These are phyloP conservation scores for Amniculicola lignicola DNA, from an alignment of 495 filamentous ascomycete genomes.

Conservation along the genomic window DNA sequence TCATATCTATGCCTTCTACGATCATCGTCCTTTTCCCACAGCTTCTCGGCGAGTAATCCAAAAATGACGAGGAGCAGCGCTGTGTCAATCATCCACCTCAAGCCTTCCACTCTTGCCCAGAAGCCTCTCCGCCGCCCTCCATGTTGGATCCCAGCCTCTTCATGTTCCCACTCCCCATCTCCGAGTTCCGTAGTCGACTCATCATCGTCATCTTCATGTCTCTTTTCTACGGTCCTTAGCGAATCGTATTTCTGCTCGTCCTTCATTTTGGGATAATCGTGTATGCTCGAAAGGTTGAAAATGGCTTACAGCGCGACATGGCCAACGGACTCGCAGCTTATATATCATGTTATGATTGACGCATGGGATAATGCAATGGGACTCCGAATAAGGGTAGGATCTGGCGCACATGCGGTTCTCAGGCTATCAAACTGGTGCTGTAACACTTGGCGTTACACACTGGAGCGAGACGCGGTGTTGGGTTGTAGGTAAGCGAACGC, in stretches of 20 bases:
- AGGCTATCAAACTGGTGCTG: too few species aligned
- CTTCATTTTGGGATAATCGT: too few species aligned
- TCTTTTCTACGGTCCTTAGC: conserved; percentile 10
- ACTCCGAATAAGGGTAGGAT: too few species aligned
- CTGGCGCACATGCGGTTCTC: too few species aligned
- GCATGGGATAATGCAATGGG: too few species aligned
- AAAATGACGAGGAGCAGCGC: conserved; percentile 15
- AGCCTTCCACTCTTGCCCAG: conserved; percentile 10
- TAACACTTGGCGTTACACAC: too few species aligned
- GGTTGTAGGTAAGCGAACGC: too few species aligned
- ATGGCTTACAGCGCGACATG: too few species aligned
- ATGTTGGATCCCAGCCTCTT: neutral
- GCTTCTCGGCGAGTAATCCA: conserved; percentile 19
- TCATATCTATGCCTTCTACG: conserved; percentile 13
- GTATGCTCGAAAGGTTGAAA: too few species aligned
- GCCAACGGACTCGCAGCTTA: too few species aligned
- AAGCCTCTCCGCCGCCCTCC: conserved; percentile 1
- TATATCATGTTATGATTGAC: too few species aligned
- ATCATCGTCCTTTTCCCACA: neutral
- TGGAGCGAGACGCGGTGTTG: too few species aligned
- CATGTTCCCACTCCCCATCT: conserved; percentile 6
- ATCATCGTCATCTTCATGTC: conserved; percentile 6
- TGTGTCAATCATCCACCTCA: conserved; percentile 16
- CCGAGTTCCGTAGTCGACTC: conserved; percentile 19
- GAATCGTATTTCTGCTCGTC: conserved; percentile 9